These are phyloP conservation scores for Bullera alba DNA, from an alignment of 768 basidiomycete species.

Conservation along the genomic window DNA sequence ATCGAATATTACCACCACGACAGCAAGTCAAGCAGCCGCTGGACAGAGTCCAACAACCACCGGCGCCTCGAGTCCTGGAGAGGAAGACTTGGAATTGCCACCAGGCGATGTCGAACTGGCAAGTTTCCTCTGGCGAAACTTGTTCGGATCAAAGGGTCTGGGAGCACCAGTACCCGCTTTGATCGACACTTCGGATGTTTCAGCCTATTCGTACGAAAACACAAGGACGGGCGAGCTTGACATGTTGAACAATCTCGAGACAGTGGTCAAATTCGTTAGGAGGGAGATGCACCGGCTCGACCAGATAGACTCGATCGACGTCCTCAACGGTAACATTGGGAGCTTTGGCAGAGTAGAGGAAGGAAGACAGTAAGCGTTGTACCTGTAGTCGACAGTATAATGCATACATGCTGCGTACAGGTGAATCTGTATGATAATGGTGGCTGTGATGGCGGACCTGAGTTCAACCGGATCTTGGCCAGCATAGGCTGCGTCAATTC, in stretches of 20 bases:
- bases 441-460: background rate
- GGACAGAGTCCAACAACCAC: too few relatives aligned
- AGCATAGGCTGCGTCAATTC: too few relatives aligned
- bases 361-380: too few relatives aligned
- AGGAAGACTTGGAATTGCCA: constrained; percentile 52
- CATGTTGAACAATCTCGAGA: constrained; percentile 68
- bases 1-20: too few relatives aligned
- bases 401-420: too few relatives aligned
- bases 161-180: constrained; percentile 1
- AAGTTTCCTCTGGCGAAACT: constrained; percentile 80
- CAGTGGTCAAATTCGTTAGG: constrained; percentile 62
- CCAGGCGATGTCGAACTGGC: constrained; percentile 73
- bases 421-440: too few relatives aligned
- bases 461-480: background rate
- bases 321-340: constrained; percentile 44
- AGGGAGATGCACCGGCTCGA: constrained; percentile 68
- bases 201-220: constrained; percentile 6
- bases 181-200: constrained; percentile 11
- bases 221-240: constrained; percentile 49
- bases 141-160: constrained; percentile 67
- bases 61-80: constrained; percentile 55
- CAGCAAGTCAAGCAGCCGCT: too few relatives aligned
- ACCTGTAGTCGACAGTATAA: too few relatives aligned
- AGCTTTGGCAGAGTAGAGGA: constrained; percentile 23
- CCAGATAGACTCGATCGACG: constrained; percentile 49